Evolutionary conservation across 2,329 filamentous ascomycete species (phyloP).

Genomic region (Claviceps digitariae): DNA sequence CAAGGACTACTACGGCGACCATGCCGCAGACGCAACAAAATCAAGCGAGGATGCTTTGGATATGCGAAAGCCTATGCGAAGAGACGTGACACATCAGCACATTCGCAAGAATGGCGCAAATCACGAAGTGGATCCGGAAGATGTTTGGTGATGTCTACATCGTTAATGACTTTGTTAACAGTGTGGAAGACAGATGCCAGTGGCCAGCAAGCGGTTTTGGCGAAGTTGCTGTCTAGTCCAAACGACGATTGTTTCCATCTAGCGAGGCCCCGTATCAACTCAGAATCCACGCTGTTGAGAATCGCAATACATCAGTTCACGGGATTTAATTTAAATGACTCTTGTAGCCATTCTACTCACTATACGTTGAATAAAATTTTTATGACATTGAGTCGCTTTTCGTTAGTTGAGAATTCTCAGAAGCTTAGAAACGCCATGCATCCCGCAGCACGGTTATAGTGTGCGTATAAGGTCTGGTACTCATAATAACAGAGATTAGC

Average conservation of each 20-base stretch:
- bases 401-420: not conserved
- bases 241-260: not conserved
- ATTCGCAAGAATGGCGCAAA: conserved; percentile 69
- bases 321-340: too few species aligned
- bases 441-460: not conserved
- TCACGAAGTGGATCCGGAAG: conserved; percentile 63
- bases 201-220: not conserved
- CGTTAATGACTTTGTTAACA: not conserved
- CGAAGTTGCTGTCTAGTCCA: not conserved
- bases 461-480: not conserved
- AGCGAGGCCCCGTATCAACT: not conserved
- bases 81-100: conserved; percentile 64
- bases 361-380: not conserved
- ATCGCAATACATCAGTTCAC: not conserved
- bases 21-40: conserved; percentile 49
- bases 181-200: not conserved
- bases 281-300: not conserved
- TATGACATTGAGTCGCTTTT: not conserved
- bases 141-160: conserved; percentile 54
- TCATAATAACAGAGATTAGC: not conserved
- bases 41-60: conserved; percentile 80
- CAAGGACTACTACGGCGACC: conserved; percentile 85
- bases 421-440: not conserved
- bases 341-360: too few species aligned
- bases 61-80: conserved; percentile 83